phyloP scores from a whole-genome alignment of 2,329 filamentous ascomycete genomes.

The Fusarium avenaceum region DNA sequence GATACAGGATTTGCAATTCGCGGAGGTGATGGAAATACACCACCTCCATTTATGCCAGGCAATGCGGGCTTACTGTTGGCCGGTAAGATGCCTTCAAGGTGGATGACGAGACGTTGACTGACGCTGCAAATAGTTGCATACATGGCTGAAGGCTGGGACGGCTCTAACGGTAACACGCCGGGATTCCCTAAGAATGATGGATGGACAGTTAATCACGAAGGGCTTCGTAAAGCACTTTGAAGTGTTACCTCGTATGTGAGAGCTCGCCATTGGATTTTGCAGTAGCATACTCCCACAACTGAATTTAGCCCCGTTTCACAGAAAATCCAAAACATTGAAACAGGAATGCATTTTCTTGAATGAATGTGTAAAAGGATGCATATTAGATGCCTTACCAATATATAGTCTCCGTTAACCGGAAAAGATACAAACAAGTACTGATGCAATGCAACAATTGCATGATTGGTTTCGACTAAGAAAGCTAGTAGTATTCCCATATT shows the following conservation, averaged over 20 bases:
- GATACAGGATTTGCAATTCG: conserved; percentile 48
- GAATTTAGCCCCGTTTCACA: too few relatives aligned
- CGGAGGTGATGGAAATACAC: conserved; percentile 49
- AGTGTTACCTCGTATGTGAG: too few relatives aligned
- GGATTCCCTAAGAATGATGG: conserved; percentile 54
- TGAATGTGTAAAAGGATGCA: too few relatives aligned
- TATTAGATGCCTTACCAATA: too few relatives aligned
- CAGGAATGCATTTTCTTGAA: too few relatives aligned
- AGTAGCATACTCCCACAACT: too few relatives aligned
- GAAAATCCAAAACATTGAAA: background rate
- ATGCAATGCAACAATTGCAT: too few relatives aligned
- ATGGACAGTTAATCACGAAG: conserved; percentile 55
- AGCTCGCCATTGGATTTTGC: too few relatives aligned
- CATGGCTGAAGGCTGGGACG: conserved; percentile 51
- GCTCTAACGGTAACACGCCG: conserved; percentile 48
- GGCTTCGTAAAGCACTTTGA: conserved; percentile 53
- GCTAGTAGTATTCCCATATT: too few relatives aligned
- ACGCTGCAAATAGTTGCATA: conserved; percentile 50
- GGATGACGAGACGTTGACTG: rapidly evolving
- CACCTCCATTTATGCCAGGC: conserved; percentile 55
- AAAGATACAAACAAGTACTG: too few relatives aligned
- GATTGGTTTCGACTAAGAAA: too few relatives aligned
- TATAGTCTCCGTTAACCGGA: too few relatives aligned
- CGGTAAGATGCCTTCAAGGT: conserved; percentile 7
- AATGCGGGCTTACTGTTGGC: conserved; percentile 56